Conservation (phyloP, 139 green algal genomes). For the Chlorella vulgaris region DNA sequence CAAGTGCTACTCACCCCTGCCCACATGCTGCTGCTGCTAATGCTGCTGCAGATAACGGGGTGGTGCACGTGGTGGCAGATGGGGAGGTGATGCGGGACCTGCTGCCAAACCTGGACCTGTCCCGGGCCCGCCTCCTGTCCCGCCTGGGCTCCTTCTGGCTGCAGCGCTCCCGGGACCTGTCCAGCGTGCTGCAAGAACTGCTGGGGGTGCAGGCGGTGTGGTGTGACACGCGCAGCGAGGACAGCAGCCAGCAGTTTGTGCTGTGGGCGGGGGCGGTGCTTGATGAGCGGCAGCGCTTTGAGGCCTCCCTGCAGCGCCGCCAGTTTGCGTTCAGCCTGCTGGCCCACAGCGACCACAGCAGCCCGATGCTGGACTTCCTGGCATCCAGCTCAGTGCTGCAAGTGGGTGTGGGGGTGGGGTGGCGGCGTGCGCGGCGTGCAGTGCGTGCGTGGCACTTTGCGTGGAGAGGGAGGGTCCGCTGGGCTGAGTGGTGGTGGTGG, state of each 20-base stretch:
- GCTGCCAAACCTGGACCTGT: slow-evolving; percentile 72
- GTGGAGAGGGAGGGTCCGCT: too few species aligned
- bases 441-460: not conserved
- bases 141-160: slow-evolving; percentile 74
- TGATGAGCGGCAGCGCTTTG: slow-evolving; percentile 57
- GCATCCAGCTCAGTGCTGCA: slow-evolving; percentile 80
- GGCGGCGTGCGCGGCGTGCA: not conserved
- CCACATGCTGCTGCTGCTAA: too few species aligned
- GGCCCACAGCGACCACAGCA: slow-evolving; percentile 73
- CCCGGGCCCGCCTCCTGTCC: slow-evolving; percentile 72
- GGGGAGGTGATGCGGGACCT: slow-evolving; percentile 41
- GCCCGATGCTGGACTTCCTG: slow-evolving; percentile 78
- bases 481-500: too few species aligned
- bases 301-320: slow-evolving; percentile 35
- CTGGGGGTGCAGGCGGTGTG: slow-evolving; percentile 83
- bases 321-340: slow-evolving; percentile 80
- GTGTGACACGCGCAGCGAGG: slow-evolving; percentile 74
- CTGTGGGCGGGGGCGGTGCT: slow-evolving; percentile 85
- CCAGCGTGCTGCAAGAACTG: slow-evolving; percentile 60
- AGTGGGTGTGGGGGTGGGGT: slow-evolving; percentile 19
- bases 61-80: slow-evolving; percentile 79
- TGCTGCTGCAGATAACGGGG: slow-evolving; percentile 74
- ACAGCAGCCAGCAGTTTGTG: slow-evolving; percentile 86
- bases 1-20: not conserved
- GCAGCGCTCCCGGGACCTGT: slow-evolving; percentile 63